Base-by-base conservation (phyloP, 768 basidiomycete genomes). In the Royoungia palumana region DNA sequence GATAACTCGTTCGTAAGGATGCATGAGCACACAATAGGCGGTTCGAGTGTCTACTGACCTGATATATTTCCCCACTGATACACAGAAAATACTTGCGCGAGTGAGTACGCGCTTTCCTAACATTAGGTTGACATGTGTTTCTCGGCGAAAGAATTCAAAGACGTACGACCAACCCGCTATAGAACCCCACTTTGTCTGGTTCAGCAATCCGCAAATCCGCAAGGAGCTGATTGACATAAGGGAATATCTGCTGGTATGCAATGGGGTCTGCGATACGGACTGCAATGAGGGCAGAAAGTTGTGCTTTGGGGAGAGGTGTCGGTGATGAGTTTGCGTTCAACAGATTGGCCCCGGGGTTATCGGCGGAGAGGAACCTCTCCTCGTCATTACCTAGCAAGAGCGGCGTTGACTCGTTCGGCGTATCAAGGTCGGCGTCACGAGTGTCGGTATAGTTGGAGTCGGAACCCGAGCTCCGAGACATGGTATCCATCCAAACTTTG, bases 141-240 rank as follows among this genome's bases (percentile, higher is more conserved):
- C 38, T 19, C 48, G 19, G 28, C 7, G 10, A 22, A 24, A 35
- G 2, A 58, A 74, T 46, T 47, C 9, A 17, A 32, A 6, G 22
- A 56, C 57, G 19, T 38, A 82, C 82, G 47, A 83, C 77, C 34
- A 84, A 43, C 13, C 84, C 85, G 52, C 82, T 84, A 61, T 85
- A 85, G 46, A 83, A 79, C 2, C 83, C 85, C 17, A 83, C 76
- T 49, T 72, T 71, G 13, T 79, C 79, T 4, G 75, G 75, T 53
- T 80, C 72, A 14, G 81, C 79, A 25, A 83, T 57, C 45, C 74
- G 66, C 1, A 85, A 65, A 34, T 73, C 72, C 11, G 68, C 70
- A 44, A 87, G 75, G 64, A 85, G 77, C 60, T 85, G 73, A 54
- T 86, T 85, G 48, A 86, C 75, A 55, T 83, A 87, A 2, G 85